A percentile compares a stretch with the other conserved stretches of the same genome.
Conservation (phyloP, 164 flowering plant genomes). For the Saururus chinensis region DNA sequence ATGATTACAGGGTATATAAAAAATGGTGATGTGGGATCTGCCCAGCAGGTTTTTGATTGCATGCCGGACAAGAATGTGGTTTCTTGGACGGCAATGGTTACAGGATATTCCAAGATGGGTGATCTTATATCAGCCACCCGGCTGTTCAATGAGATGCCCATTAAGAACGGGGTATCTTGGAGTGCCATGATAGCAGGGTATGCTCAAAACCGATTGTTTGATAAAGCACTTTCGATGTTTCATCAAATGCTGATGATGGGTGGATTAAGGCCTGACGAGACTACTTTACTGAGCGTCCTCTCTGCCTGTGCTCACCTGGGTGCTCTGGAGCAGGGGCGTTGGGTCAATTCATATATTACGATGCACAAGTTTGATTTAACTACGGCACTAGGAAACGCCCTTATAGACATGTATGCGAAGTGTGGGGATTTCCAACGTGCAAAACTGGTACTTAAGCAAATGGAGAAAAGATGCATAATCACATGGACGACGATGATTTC, state of each 20-base stretch:
- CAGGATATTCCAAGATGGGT: constrained; percentile 29
- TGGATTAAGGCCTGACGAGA: constrained; percentile 33
- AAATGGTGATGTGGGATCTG: constrained; percentile 23
- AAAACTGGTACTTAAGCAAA: constrained; percentile 18
- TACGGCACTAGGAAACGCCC: constrained; percentile 31
- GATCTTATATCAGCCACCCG: constrained; percentile 21
- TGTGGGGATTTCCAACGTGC: constrained; percentile 40
- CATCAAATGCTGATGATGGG: constrained; percentile 29
- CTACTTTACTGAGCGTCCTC: constrained; percentile 31
- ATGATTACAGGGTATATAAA: constrained; percentile 34
- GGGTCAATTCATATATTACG: constrained; percentile 37
- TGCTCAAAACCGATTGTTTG: constrained; percentile 31
- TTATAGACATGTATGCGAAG: constrained; percentile 49
- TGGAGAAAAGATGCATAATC: constrained; percentile 29
- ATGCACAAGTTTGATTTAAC: constrained; percentile 26
- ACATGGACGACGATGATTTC: constrained; percentile 54
- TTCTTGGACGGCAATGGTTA: constrained; percentile 40
- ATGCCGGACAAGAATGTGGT: constrained; percentile 37
- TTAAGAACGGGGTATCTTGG: constrained; percentile 39
- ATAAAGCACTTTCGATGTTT: constrained; percentile 30
- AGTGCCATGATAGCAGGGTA: constrained; percentile 45
- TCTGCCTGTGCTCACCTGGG: constrained; percentile 49
- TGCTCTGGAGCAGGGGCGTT: constrained; percentile 39
- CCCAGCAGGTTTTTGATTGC: constrained; percentile 23
- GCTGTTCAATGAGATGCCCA: constrained; percentile 31